Evolutionary conservation across 352 stramenopile species (phyloP), one percentile per base, ranked within the genome.

Genomic region (Globisporangium polare): DNA sequence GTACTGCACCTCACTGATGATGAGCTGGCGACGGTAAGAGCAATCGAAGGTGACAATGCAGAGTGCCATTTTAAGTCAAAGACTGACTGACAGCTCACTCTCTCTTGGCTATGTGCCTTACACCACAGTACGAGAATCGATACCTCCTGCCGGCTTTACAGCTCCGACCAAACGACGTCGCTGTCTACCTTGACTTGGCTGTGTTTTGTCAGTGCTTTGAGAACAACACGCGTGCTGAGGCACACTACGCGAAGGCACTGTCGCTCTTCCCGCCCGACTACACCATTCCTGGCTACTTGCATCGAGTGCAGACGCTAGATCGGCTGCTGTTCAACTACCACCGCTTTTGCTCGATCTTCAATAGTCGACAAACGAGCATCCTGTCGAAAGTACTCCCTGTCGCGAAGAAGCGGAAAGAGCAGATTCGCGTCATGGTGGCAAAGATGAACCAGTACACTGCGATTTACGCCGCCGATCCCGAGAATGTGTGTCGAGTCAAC

Each of bases 271-370:
- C 82, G 8, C 15, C 52, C 4, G 67, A 80, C n/a, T 91, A 91
- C 53, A 46, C 22, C 1, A 67, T 89, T 26, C 69, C 82, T 8
- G 82, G 82, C 0, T 91, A 88, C 60, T 62, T 88, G 1, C 59
- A 89, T 68, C 77, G 82, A 5, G 58, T 85, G 13, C 58, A 85
- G 31, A 87, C 73, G 66, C 42, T 89, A 7, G 74, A 88, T 51
- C 74, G 82, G 2, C 35, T 91, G 18, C 46, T 89, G n/a, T 54
- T 84, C 18, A 91, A 89, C 47, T 89, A 88, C 47, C 78, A 91
- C 46, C 79, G 77, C 10, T 91, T 89, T 63, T 83, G 76, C 53
- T 88, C 79, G 6, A 58, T 91, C 10, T 91, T 88, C 42, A 81
- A 85, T 58, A 78, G 73, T 12, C 63, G 69, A 15, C 74, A 84